Evolutionary conservation across 1,284 basidiomycete genomes (phyloP), one percentile per base, ranked within the genome.

Genomic region (Sanghuangporus weigelae): DNA sequence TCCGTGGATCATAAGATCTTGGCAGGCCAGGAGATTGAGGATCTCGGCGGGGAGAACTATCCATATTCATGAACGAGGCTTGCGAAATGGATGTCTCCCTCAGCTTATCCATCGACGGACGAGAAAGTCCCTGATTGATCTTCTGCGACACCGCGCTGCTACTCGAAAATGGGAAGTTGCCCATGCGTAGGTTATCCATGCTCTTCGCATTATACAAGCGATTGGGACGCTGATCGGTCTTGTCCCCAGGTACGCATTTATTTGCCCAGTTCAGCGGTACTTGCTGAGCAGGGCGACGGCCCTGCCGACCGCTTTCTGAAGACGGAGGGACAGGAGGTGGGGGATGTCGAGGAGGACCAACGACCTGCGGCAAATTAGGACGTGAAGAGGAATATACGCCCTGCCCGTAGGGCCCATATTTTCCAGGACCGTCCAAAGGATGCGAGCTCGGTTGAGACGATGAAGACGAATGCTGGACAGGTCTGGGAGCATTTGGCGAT

Each of bases 151-250:
- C 74, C 38, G 68, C 70, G 19, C 35, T 57, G 42, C 76, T 77
- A 60, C 79, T 74, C 66, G 73, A 75, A 42, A 61, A n/a, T 77
- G 78, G 36, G 35, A 54, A 71, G 19, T 54, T 54, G 19, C 31
- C 31, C 31, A 54, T 75, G 55, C 81, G 77, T 51, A 87, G 74
- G 66, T 84, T 83, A 66, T 81, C 81, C 78, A 86, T 82, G 68
- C 85, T 87, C 73, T 85, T 86, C 10, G 81, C 74, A 48, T 76
- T 70, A 2, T 31, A 54, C 50, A 75, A 74, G 21, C 57, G 50
- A n/a, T 55, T 60, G 62, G 2, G 66, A 53, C 26, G 75, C 68
- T 16, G 69, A 65, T 67, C 75, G 23, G 49, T 39, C 10, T 60
- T 75, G 57, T 73, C 71, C 39, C 73, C 74, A 46, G 44, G 44